Evolutionary conservation across 1,139 yeast genomes (phyloP), one percentile per base, ranked within the genome.

Genomic region (Yamadazyma oceani): DNA sequence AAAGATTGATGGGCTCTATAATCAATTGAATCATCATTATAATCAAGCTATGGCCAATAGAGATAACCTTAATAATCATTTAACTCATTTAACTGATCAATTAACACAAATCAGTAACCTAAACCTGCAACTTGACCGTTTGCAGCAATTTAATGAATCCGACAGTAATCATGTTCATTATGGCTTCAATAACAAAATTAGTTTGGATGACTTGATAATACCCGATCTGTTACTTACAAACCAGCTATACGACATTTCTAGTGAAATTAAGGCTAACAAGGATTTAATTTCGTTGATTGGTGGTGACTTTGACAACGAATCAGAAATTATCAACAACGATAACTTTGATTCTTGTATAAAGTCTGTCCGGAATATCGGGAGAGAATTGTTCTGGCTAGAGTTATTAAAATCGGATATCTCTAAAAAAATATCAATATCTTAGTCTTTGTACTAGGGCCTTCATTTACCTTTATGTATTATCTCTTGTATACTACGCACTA

Each of bases 381-480:
- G 96, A 42, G 90, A 87, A 31, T 85, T 85, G 53, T 89, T 88
- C 34, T 71, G 77, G 76, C 50, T 69, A 14, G 74, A 70, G 45
- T 47, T 66, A 16, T 57, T 59, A 17, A 66, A 63, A 41, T 45
- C 48, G 26, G 71, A 67, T 48, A 64, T 70, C 10, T 59, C 62
- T 0, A 40, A 44, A 15, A 54, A 49, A 22, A 40, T 49, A 43
- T 34, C 37, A 9, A 16, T 27, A 10, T 4, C 19, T 6, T 27
- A 27, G 30, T 5, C 3, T 9, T 5, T 15, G 10, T 15, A 4
- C 21, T 6, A 19, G 21, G 21, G 21, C 21, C 21, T 19, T 6
- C 8, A 5, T 19, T 6, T 19, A 19, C n/a, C n/a, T n/a, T n/a
- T n/a, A n/a, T n/a, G n/a, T n/a, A n/a, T n/a, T n/a, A n/a, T n/a